Conservation (phyloP, 805 yeast genomes). For the Yarrowia porcina region DNA sequence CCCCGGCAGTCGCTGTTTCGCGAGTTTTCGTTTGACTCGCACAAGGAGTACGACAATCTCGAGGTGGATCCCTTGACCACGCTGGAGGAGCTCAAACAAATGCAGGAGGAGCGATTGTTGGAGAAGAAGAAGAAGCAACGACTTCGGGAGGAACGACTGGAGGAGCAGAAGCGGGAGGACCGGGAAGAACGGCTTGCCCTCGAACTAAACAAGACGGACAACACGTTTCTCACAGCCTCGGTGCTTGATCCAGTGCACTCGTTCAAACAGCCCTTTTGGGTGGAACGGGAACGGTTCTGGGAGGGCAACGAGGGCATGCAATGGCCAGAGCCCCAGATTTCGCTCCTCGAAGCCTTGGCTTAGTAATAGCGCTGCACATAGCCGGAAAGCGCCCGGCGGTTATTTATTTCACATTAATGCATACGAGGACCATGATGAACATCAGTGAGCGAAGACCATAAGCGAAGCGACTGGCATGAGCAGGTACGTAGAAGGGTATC, state of each 20-base stretch:
- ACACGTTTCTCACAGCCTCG: not conserved
- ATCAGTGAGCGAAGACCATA: no score
- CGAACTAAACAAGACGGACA: not conserved
- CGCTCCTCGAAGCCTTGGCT: constrained; percentile 4
- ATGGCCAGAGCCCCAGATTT: constrained; percentile 6
- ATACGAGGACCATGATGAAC: no score
- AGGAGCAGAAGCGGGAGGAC: not conserved
- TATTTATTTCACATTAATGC: constrained; percentile 8
- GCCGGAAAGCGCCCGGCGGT: constrained; percentile 22
- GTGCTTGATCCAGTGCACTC: not conserved
- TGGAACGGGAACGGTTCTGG: not conserved
- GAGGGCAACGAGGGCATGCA: not conserved
- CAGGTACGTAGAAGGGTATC: no score
- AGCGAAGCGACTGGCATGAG: no score
- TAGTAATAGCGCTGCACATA: constrained; percentile 5
- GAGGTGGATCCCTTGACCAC: constrained; percentile 12
- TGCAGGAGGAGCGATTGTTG: not conserved
- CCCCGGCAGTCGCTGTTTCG: constrained; percentile 2
- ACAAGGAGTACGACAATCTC: constrained; percentile 3
- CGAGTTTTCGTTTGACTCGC: not conserved
- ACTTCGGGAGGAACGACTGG: not conserved
- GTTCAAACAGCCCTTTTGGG: not conserved
- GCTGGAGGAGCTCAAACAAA: not conserved
- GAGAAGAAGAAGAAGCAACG: not conserved
- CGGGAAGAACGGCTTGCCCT: no score